Percentiles rank a stretch among this genome's conserved stretches.
Conservation (phyloP, 805 yeast species). For the Hanseniaspora valbyensis region DNA sequence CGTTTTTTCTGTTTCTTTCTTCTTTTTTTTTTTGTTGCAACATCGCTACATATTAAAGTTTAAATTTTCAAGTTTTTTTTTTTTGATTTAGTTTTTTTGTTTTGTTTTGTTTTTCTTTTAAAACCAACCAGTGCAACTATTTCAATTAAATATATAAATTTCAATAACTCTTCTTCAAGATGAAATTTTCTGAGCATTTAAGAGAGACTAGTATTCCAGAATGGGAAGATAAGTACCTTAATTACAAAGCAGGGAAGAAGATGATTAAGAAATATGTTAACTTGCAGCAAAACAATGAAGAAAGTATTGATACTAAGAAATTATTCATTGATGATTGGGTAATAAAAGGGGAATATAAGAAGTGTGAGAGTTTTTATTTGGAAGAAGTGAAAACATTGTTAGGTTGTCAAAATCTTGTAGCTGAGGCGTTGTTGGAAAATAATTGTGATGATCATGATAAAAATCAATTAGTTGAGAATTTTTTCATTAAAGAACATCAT, state of each 20-base stretch:
- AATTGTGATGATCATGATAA: not conserved
- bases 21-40: too few species aligned
- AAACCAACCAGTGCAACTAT: too few species aligned
- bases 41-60: too few species aligned
- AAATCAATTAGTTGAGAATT: slow-evolving; percentile 1
- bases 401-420: not conserved
- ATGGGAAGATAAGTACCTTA: slow-evolving; percentile 75
- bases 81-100: too few species aligned
- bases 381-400: slow-evolving; percentile 18
- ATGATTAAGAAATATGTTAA: slow-evolving; percentile 26
- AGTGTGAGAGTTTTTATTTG: slow-evolving; percentile 28
- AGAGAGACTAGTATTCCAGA: slow-evolving; percentile 66
- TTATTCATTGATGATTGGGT: slow-evolving; percentile 29
- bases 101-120: too few species aligned
- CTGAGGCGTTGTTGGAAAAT: not conserved
- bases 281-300: slow-evolving; percentile 6
- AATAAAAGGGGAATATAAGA: slow-evolving; percentile 23
- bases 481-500: slow-evolving; percentile 4
- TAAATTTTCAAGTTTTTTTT: too few species aligned
- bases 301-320: slow-evolving; percentile 19
- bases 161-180: too few species aligned
- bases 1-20: too few species aligned
- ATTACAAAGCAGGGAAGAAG: slow-evolving; percentile 45
- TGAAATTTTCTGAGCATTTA: slow-evolving; percentile 60
- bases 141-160: too few species aligned